Percentiles rank a stretch among this genome's conserved stretches.
Evolutionary conservation across 768 basidiomycete genomes (phyloP).

Genomic region (Russula griseocarnosa): DNA sequence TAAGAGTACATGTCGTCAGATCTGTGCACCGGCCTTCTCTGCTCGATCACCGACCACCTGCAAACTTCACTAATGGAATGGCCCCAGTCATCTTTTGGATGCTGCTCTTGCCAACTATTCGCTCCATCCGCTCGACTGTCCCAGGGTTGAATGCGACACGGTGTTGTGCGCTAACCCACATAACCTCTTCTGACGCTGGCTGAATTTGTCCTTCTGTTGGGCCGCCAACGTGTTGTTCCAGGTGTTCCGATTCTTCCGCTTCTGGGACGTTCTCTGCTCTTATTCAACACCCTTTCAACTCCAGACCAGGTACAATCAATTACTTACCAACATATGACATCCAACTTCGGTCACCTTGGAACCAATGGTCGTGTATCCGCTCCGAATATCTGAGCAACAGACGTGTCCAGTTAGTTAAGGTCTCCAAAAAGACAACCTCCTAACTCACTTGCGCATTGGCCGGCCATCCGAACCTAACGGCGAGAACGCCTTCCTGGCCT

Average conservation of each 20-base stretch:
- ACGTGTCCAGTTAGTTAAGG: background rate
- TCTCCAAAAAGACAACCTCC: background rate
- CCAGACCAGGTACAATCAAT: background rate
- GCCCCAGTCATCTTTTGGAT: constrained; percentile 21
- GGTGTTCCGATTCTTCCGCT: background rate
- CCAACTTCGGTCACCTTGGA: constrained; percentile 25
- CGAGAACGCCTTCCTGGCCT: constrained; percentile 9
- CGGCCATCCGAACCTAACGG: constrained; percentile 23
- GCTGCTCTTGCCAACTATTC: constrained; percentile 20
- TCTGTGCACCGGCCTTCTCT: background rate
- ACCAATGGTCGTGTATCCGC: constrained; percentile 26
- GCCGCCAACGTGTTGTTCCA: constrained; percentile 17
- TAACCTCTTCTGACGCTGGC: constrained; percentile 23
- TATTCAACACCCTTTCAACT: background rate
- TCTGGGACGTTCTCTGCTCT: constrained; percentile 20
- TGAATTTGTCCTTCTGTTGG: constrained; percentile 22
- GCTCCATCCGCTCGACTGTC: constrained; percentile 20
- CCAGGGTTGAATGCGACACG: constrained; percentile 23
- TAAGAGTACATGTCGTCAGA: background rate
- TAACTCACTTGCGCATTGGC: constrained; percentile 25
- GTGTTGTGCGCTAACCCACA: constrained; percentile 12
- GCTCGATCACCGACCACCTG: background rate
- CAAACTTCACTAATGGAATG: constrained; percentile 21
- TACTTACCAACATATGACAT: constrained; percentile 24
- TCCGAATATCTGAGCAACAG: constrained; percentile 21